Conservation (phyloP, 495 filamentous ascomycete genomes). For the Neurospora sp. region DNA sequence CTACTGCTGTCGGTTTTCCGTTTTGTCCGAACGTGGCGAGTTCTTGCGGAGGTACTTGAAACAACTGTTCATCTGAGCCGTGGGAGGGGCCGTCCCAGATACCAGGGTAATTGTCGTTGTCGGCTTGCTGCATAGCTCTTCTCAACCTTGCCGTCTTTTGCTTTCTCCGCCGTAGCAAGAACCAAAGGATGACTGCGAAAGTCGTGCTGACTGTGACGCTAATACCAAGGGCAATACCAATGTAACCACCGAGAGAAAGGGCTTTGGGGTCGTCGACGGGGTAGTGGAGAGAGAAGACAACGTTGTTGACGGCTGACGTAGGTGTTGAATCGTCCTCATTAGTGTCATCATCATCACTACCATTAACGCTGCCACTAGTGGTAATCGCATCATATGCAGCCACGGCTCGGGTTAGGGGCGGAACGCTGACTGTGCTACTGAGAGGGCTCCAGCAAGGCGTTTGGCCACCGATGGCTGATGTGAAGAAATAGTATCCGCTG, state of each 20-base stretch:
- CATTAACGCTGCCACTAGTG: neutral
- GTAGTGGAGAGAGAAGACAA: conserved; percentile 19
- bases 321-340: conserved; percentile 5
- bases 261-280: conserved; percentile 3
- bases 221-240: neutral
- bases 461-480: conserved; percentile 11
- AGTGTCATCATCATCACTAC: neutral
- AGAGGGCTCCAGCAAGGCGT: conserved; percentile 19
- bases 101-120: neutral
- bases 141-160: neutral
- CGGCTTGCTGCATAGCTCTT: neutral
- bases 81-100: neutral
- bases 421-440: neutral
- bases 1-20: neutral
- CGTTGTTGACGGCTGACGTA: conserved; percentile 21
- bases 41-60: neutral
- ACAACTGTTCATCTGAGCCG: neutral
- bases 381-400: neutral
- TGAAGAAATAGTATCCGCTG: conserved; percentile 18
- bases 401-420: conserved; percentile 6
- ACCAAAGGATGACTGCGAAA: neutral
- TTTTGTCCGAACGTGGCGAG: neutral
- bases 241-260: neutral
- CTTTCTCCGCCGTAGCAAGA: neutral
- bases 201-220: neutral